Base-by-base conservation (phyloP, 805 yeast genomes). In the Zygoascus ofunaensis region DNA sequence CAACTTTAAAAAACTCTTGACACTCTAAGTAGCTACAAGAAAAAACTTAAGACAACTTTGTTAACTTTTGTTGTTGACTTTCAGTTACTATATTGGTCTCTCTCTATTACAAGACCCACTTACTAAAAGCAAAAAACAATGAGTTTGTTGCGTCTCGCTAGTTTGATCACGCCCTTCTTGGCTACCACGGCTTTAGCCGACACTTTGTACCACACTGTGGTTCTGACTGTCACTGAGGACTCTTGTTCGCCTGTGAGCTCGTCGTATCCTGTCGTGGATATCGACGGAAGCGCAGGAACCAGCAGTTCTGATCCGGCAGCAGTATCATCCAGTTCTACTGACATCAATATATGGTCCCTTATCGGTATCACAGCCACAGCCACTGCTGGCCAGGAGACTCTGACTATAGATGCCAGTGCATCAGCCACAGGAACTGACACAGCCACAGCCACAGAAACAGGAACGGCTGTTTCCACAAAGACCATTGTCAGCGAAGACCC, bases 231-330 rank as follows among this genome's bases (percentile, higher is more conserved):
- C 4, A 37, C 48, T 15, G 48, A 41, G 4, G 48, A 33, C 14
- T 14, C 17, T 21, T 45, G 48, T 32, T 22, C 30, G 14, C 35
- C 48, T 17, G 35, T 20, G 2, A 32, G 46, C 14, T 42, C 49
- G 7, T 40, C 50, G 8, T 54, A 54, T 35, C 55, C 57, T 3
- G 52, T 51, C 5, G 53, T 54, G 21, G 49, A 53, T 37, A 44
- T 54, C 34, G 57, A 53, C 34, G 57, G 57, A 2, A 44, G 51
- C 24, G 44, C 45, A 18, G 34, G 14, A 7, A 34, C 37, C 10
- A 22, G 4, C 18, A 22, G 7, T 8, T 12, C 40, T 24, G 37
- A 26, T 4, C 26, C 24, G n/a, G 18, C 44, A 3, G 43, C 30
- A 8, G 34, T 34, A n/a, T 20, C 37, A 4, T 39, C 45, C n/a